Conservation (phyloP, 2,329 filamentous ascomycete species). For the Trichoderma atrobrunneum region DNA sequence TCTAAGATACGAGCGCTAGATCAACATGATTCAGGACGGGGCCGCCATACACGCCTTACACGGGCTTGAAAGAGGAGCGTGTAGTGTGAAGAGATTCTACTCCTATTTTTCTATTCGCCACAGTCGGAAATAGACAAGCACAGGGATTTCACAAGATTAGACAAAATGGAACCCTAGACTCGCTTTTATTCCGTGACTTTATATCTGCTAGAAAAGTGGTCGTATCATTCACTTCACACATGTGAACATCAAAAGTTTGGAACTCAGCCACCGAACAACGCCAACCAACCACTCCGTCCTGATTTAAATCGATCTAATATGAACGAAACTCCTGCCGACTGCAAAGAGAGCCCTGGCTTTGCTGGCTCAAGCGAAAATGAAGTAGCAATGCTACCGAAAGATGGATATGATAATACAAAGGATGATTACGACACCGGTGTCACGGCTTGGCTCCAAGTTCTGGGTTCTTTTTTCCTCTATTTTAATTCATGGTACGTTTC, state of each 20-base stretch:
- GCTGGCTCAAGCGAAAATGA: background rate
- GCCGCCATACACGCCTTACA: background rate
- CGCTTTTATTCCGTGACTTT: background rate
- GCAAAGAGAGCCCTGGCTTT: background rate
- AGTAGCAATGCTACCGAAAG: background rate
- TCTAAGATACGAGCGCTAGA: background rate
- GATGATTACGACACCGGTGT: background rate
- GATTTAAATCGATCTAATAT: background rate
- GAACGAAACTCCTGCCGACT: background rate
- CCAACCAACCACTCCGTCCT: background rate
- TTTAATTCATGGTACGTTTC: constrained; percentile 50
- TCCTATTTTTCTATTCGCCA: background rate
- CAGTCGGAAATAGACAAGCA: background rate
- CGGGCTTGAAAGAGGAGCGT: background rate
- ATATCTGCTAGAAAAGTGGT: background rate
- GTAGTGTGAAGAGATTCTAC: background rate
- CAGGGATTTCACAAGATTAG: background rate
- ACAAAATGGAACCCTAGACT: no score
- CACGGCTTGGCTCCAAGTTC: constrained; percentile 19
- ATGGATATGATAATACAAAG: background rate
- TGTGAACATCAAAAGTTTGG: background rate
- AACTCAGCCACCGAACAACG: background rate
- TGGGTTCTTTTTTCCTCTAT: constrained; percentile 27
- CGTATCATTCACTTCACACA: background rate
- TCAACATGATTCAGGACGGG: background rate